Percentiles rank a stretch among this genome's conserved stretches.
phyloP scores from a whole-genome alignment of 2,329 filamentous ascomycete species.

The Pezicula carpinea region DNA sequence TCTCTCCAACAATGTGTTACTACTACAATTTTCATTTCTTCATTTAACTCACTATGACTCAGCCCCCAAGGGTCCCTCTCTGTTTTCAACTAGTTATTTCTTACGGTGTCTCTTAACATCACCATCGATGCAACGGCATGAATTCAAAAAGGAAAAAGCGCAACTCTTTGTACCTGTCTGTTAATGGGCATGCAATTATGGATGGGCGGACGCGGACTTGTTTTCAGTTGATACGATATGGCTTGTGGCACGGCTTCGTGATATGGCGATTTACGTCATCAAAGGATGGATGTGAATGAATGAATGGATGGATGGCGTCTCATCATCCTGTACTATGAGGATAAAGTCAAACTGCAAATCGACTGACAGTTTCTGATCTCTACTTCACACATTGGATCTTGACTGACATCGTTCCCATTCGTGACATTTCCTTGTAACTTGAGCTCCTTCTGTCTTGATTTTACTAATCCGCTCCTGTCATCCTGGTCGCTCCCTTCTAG shows the following conservation, averaged over 20 bases:
- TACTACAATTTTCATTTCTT: slow-evolving; percentile 16
- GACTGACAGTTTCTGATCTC: background rate
- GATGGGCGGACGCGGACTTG: slow-evolving; percentile 1
- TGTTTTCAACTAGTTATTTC: slow-evolving; percentile 6
- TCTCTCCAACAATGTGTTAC: slow-evolving; percentile 27
- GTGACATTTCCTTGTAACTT: no score
- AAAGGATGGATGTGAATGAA: background rate
- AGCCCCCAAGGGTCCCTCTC: background rate
- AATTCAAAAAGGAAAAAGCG: slow-evolving; percentile 1
- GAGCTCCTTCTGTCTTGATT: no score
- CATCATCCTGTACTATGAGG: no score
- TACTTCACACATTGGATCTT: background rate
- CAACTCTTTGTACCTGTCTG: background rate
- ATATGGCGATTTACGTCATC: background rate
- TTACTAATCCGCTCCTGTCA: no score
- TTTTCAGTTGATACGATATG: slow-evolving; percentile 3
- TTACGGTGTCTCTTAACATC: background rate
- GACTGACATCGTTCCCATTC: no score
- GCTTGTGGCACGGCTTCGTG: background rate
- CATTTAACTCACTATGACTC: background rate
- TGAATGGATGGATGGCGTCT: background rate
- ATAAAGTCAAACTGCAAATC: no score
- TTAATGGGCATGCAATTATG: background rate
- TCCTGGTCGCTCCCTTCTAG: no score
- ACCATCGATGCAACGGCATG: background rate